Evolutionary conservation across 164 flowering plant species (phyloP).

Genomic region (Sextonia rubra): DNA sequence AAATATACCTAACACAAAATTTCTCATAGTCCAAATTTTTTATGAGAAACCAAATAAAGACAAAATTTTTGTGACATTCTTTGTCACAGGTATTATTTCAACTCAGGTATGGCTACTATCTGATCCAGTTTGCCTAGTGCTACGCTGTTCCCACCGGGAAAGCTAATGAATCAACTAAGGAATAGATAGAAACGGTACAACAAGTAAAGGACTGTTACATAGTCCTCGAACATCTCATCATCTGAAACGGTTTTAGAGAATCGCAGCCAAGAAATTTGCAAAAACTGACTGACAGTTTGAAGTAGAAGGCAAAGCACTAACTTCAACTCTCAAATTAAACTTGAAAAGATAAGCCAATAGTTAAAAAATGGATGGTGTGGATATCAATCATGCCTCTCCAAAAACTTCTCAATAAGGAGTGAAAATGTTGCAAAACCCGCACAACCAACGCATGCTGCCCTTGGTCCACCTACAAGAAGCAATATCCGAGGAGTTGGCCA

Average conservation of each 20-base stretch:
- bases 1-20: not conserved
- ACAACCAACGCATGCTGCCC: constrained; percentile 90
- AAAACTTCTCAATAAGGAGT: constrained; percentile 30
- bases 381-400: constrained; percentile 30
- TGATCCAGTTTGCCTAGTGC: not conserved
- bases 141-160: not conserved
- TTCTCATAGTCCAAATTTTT: not conserved
- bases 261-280: not conserved
- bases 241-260: not conserved
- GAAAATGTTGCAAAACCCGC: constrained; percentile 97
- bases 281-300: not conserved
- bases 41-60: not conserved
- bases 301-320: not conserved
- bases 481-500: not conserved
- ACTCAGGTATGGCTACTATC: not conserved
- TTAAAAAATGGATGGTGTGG: constrained; percentile 5
- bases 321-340: not conserved
- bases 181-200: not conserved
- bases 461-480: constrained; percentile 65
- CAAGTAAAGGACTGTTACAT: not conserved
- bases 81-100: not conserved
- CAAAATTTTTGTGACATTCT: not conserved
- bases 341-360: not conserved
- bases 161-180: not conserved
- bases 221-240: not conserved